Conservation (phyloP, 805 yeast species). For the Wickerhamomyces chambardii region DNA sequence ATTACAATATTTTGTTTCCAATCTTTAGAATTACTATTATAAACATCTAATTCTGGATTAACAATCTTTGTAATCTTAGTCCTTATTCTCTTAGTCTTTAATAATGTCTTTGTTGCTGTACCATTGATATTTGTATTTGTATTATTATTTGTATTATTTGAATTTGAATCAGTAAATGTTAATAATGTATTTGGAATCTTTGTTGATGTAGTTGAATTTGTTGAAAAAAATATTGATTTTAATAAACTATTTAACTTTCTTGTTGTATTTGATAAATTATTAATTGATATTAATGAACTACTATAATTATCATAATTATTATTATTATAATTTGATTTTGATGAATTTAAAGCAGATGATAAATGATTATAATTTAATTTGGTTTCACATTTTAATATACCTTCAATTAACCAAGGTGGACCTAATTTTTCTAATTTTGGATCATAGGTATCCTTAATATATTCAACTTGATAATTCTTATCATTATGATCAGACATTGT, state of each 20-base stretch:
- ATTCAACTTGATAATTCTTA: slow-evolving; percentile 19
- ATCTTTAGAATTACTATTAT: slow-evolving; percentile 8
- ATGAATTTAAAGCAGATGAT: too few relatives aligned
- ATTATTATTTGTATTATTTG: too few relatives aligned
- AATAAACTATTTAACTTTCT: too few relatives aligned
- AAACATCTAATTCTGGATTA: slow-evolving; percentile 21
- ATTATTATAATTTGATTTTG: too few relatives aligned
- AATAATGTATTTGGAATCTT: neutral
- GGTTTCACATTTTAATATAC: slow-evolving; percentile 34
- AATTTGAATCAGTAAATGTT: too few relatives aligned
- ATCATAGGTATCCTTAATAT: slow-evolving; percentile 38
- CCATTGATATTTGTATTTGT: too few relatives aligned
- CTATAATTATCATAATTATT: too few relatives aligned
- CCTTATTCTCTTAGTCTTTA: too few relatives aligned
- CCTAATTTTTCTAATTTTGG: slow-evolving; percentile 57
- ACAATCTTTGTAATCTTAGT: slow-evolving; percentile 2
- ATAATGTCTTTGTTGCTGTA: too few relatives aligned
- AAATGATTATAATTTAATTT: slow-evolving; percentile 5
- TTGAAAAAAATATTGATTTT: neutral
- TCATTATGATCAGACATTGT: slow-evolving; percentile 4
- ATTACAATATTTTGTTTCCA: slow-evolving; percentile 35
- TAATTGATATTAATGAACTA: too few relatives aligned
- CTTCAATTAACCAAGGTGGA: slow-evolving; percentile 76
- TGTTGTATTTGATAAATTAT: too few relatives aligned
- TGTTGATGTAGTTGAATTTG: neutral